Evolutionary conservation across 257 asterid species (phyloP).

Genomic region (Forsythia viridissima): DNA sequence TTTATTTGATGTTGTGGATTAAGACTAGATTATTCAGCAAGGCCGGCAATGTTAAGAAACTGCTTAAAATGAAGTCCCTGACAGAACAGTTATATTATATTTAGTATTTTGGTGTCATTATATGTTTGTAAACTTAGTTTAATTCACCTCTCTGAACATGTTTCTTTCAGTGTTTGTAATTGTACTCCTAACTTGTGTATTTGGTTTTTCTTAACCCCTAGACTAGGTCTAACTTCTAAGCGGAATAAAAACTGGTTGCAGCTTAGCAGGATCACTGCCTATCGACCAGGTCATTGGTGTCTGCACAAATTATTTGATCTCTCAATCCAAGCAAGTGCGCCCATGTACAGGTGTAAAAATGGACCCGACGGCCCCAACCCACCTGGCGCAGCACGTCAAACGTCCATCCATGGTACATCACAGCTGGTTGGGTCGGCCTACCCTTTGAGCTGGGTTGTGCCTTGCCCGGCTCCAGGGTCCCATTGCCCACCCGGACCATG

Average conservation of each 20-base stretch:
- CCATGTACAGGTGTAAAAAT: neutral
- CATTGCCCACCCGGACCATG: neutral
- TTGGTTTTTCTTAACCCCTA: neutral
- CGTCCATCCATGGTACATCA: neutral
- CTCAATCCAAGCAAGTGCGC: too few species aligned
- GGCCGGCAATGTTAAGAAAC: neutral
- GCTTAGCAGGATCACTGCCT: neutral
- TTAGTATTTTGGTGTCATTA: too few species aligned
- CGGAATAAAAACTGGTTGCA: neutral
- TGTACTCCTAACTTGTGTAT: neutral
- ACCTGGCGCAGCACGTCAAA: neutral
- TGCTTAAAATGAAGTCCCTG: neutral
- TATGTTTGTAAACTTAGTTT: too few species aligned
- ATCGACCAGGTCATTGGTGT: neutral
- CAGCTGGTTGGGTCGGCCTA: neutral
- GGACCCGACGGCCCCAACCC: neutral
- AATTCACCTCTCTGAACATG: too few species aligned
- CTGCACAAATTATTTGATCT: neutral
- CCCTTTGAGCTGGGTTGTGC: neutral
- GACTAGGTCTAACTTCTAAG: neutral
- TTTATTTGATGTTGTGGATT: neutral
- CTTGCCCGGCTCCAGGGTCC: neutral
- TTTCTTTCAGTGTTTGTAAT: neutral
- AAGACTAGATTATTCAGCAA: neutral
- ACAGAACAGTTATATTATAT: neutral